Base-by-base conservation (phyloP, 345 rosid species). In the Balakata baccata region DNA sequence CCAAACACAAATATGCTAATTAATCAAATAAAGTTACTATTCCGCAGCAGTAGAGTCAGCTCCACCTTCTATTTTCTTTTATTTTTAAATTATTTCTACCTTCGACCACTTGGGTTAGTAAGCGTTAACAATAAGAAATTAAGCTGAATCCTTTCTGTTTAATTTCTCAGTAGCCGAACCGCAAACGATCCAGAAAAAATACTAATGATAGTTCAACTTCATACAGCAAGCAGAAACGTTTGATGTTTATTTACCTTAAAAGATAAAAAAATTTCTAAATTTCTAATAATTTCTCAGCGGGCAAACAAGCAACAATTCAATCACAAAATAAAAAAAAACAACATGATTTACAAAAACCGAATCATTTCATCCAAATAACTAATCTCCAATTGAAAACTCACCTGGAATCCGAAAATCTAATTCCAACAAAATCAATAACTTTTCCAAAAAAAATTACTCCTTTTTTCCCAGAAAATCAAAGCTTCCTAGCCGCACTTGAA, bases 401-500 rank as follows among this genome's bases (percentile, higher is more conserved):
- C 90, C 88, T 79, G 81, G 22, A 73, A 76, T 18, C 54, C 75
- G 64, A 77, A 43, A 68, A 29, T 17, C 49, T 43, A 7, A 69
- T 65, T 72, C 81, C 74, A 47, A 66, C 45, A 69, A 78, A 79
- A 70, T 34, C 72, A 65, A 64, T 10, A 4, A 29, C 46, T 51
- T 58, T 62, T 61, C 45, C 8, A 11, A n/a, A 38, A 54, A 51
- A 52, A 52, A 52, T 37, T 20, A 17, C 13, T 9, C 29, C 45
- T 17, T n/a, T 34, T 18, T 43, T 7, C 71, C 73, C 25, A 45
- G 18, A 69, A 45, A 75, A 38, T 34, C 20, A 49, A 62, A 59
- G 22, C 51, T 64, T 61, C 6, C 8, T 18, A 46, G 29, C 12
- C 23, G 14, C 72, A 25, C 7, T n/a, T 22, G 39, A 23, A 46